Conservation (phyloP, 2,329 filamentous ascomycete genomes). For the Xylariaceae sp. region DNA sequence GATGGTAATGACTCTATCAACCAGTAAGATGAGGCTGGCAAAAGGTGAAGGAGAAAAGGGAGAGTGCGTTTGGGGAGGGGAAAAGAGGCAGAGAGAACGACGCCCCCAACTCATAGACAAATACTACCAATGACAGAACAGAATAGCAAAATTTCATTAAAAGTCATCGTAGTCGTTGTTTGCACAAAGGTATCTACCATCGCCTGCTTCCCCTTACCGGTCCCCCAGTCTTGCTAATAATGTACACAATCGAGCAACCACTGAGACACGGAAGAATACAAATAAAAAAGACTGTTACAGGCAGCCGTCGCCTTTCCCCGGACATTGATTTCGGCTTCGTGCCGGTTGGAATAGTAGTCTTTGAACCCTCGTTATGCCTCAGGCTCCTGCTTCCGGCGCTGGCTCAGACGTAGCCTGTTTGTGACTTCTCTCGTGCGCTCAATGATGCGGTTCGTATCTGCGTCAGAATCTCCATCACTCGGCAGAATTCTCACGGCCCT, state of each 20-base stretch:
- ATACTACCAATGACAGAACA: background rate
- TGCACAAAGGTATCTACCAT: constrained; percentile 11
- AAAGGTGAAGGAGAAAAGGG: background rate
- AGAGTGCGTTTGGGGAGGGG: background rate
- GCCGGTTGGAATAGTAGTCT: background rate
- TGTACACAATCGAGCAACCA: constrained; percentile 8
- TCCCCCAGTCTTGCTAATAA: constrained; percentile 1
- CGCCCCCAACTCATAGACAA: background rate
- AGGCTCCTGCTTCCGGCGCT: constrained; percentile 4
- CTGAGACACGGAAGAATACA: constrained; percentile 1
- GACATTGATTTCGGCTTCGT: background rate
- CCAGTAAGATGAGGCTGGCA: background rate
- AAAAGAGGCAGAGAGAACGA: background rate
- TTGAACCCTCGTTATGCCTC: background rate
- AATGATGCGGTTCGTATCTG: constrained; percentile 17
- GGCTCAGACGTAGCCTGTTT: constrained; percentile 12
- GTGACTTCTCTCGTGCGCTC: constrained; percentile 18
- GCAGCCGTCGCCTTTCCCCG: background rate
- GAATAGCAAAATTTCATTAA: constrained; percentile 6
- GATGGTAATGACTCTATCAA: background rate
- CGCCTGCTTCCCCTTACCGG: background rate
- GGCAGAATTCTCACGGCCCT: constrained; percentile 1
- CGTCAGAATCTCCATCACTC: constrained; percentile 7
- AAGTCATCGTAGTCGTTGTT: constrained; percentile 9
- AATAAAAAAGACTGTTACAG: constrained; percentile 1